A percentile compares a stretch with the other conserved stretches of the same genome.
phyloP scores from a whole-genome alignment of 129 eudicot species.

The Logfia minima region DNA sequence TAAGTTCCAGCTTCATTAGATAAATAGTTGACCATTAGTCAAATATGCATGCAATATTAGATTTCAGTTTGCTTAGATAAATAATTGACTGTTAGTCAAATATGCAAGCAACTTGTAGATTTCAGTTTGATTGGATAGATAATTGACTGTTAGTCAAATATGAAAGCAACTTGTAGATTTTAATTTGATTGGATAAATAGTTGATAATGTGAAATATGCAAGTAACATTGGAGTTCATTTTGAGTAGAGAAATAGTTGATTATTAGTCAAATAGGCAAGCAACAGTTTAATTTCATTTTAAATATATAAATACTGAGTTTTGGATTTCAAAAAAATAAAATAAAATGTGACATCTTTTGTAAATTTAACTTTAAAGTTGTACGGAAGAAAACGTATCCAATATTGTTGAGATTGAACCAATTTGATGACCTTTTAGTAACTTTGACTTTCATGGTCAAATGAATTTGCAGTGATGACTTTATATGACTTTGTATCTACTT shows the following conservation, averaged over 20 bases:
- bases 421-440: not conserved
- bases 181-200: not conserved
- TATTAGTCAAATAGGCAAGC: not conserved
- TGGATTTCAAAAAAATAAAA: too few relatives aligned
- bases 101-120: too few relatives aligned
- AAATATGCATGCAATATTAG: not conserved
- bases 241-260: not conserved
- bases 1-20: not conserved
- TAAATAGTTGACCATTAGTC: not conserved
- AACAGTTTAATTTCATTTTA: not conserved
- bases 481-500: not conserved
- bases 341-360: not conserved
- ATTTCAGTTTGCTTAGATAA: not conserved
- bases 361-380: not conserved
- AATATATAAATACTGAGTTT: not conserved
- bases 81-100: too few relatives aligned
- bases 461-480: not conserved
- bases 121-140: not conserved
- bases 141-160: not conserved
- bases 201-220: not conserved
- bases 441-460: conserved; percentile 3
- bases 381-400: not conserved
- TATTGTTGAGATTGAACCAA: not conserved
- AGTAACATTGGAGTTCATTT: not conserved
- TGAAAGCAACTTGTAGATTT: not conserved